A percentile compares a stretch with the other conserved stretches of the same genome.
Conservation (phyloP, 2,329 filamentous ascomycete genomes). For the Pseudonectria buxi region DNA sequence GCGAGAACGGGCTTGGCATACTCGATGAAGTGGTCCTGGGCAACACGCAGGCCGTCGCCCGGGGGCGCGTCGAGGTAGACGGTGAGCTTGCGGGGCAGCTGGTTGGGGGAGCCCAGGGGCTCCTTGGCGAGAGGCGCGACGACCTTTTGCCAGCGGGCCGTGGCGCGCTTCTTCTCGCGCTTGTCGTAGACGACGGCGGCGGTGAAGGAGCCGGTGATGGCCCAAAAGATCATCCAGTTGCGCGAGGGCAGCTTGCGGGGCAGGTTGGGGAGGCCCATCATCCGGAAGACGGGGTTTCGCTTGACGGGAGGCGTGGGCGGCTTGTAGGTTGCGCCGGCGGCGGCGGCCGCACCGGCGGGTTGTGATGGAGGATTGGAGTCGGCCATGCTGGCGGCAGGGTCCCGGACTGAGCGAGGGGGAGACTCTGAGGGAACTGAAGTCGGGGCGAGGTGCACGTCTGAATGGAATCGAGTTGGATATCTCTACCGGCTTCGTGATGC, state of each 20-base stretch:
- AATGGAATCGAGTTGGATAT: constrained; percentile 3
- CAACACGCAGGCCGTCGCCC: constrained; percentile 71
- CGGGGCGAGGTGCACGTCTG: constrained; percentile 2
- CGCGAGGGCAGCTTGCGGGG: constrained; percentile 82
- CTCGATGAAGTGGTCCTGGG: constrained; percentile 93
- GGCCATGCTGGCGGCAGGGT: constrained; percentile 13
- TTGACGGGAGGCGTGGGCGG: constrained; percentile 36
- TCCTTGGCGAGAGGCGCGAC: constrained; percentile 81
- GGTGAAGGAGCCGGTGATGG: constrained; percentile 69
- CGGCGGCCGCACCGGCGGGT: constrained; percentile 17
- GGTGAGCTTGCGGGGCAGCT: constrained; percentile 76
- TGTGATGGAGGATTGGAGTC: constrained; percentile 17
- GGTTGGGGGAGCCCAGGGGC: constrained; percentile 57
- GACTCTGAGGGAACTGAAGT: neutral
- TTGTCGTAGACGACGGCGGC: constrained; percentile 86
- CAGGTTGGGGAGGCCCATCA: constrained; percentile 80
- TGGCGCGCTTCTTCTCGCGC: constrained; percentile 77
- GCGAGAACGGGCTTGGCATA: constrained; percentile 92
- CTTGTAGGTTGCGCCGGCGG: constrained; percentile 20
- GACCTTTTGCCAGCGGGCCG: constrained; percentile 77
- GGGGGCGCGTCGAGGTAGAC: constrained; percentile 82
- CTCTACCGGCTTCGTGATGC: constrained; percentile 8
- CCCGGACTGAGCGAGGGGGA: neutral
- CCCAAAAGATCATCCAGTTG: constrained; percentile 96
- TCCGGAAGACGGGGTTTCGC: constrained; percentile 65